Evolutionary conservation across 2,329 filamentous ascomycete genomes (phyloP).

Genomic region (Trichophyton simii): DNA sequence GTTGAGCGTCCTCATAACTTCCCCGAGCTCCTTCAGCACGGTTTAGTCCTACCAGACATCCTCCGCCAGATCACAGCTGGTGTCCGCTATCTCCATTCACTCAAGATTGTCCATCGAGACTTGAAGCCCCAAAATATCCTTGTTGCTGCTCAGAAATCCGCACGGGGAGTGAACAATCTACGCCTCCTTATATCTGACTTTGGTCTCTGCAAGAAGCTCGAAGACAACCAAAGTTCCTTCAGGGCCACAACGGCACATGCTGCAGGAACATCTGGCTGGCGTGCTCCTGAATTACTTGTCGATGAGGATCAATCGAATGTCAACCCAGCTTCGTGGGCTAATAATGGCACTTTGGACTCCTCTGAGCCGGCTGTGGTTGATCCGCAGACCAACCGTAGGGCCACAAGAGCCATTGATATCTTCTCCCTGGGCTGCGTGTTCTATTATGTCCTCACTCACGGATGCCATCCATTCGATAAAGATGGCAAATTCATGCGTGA

Average conservation of each 20-base stretch:
- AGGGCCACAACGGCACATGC: conserved; percentile 89
- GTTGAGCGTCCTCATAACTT: conserved; percentile 62
- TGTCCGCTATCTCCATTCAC: conserved; percentile 72
- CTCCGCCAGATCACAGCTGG: conserved; percentile 84
- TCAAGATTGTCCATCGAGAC: conserved; percentile 93
- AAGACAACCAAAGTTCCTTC: conserved; percentile 87
- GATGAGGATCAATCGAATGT: conserved; percentile 53
- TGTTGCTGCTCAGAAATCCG: conserved; percentile 51
- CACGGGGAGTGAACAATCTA: conserved; percentile 46
- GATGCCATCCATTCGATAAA: conserved; percentile 84
- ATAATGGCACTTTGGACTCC: conserved; percentile 31
- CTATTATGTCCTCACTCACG: conserved; percentile 93
- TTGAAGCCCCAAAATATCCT: conserved; percentile 97
- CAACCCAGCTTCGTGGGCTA: conserved; percentile 17
- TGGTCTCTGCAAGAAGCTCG: conserved; percentile 91
- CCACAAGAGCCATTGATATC: conserved; percentile 92
- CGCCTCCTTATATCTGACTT: conserved; percentile 96
- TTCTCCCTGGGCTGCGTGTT: conserved; percentile 97
- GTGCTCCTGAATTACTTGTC: conserved; percentile 81
- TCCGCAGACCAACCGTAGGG: conserved; percentile 55
- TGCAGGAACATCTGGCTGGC: conserved; percentile 89
- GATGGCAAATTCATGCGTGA: conserved; percentile 92
- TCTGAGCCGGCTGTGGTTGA: conserved; percentile 42
- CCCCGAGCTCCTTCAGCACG: conserved; percentile 50
- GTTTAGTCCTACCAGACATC: conserved; percentile 63